These are phyloP conservation scores for Pseudodiploospora longispora DNA, from an alignment of 2,329 filamentous ascomycete species.

Conservation along the genomic window DNA sequence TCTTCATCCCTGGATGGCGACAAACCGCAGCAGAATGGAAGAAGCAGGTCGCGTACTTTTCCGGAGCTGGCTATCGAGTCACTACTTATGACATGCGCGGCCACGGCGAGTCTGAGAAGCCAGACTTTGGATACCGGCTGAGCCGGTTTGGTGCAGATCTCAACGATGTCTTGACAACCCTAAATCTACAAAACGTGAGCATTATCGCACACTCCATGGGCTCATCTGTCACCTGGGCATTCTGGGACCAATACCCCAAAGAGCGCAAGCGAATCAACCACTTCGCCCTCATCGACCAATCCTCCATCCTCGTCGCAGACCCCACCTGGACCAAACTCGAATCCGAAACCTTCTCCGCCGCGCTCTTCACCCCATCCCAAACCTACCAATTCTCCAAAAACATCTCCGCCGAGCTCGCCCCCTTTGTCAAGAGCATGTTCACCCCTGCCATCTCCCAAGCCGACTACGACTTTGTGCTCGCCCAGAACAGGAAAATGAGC, in stretches of 20 bases:
- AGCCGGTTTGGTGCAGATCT: constrained; percentile 21
- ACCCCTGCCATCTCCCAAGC: constrained; percentile 11
- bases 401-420: constrained; percentile 6
- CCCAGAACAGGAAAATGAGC: constrained; percentile 18
- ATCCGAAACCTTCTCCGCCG: constrained; percentile 11
- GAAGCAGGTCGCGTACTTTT: constrained; percentile 22
- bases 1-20: constrained; percentile 24
- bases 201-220: constrained; percentile 29
- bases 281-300: constrained; percentile 24
- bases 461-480: constrained; percentile 19
- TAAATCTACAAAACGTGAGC: constrained; percentile 21
- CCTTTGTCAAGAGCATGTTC: constrained; percentile 17
- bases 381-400: constrained; percentile 4
- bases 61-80: constrained; percentile 17
- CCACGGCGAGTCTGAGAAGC: constrained; percentile 26
- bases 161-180: constrained; percentile 16
- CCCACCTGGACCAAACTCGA: constrained; percentile 18
- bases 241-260: constrained; percentile 22
- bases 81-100: constrained; percentile 25
- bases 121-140: constrained; percentile 20
- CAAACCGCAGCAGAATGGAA: constrained; percentile 23
- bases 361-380: constrained; percentile 13
- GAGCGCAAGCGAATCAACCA: constrained; percentile 14
- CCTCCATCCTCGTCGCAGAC: constrained; percentile 16
- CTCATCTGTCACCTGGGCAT: constrained; percentile 22